Evolutionary conservation across 257 asterid species (phyloP), one percentile per base, ranked within the genome.

Genomic region (Craterostigma plantagineum): DNA sequence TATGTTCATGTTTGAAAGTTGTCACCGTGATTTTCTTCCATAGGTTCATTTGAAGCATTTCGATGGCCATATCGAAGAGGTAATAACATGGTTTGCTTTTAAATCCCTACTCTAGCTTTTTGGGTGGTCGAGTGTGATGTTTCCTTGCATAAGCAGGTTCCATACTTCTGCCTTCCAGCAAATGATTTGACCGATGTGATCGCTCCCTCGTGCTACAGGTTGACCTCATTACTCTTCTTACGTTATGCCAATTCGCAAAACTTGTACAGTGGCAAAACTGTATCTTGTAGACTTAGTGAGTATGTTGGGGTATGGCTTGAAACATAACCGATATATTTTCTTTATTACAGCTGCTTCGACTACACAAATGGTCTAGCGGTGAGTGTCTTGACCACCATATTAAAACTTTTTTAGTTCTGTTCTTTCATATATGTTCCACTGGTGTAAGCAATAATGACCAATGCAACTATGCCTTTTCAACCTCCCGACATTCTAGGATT

Each of bases 201-300:
- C 51, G 98, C 98, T 47, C 93, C 98, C 61, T 87, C 98, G 48
- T 87, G 98, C 77, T 87, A 82, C 70, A 87, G 98, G 98, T 87
- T 64, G 53, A 43, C 58, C 33, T 42, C 17, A 16, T 38, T 47
- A 62, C 18, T 35, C 46, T 38, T 42, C 46, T 33, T 53, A 51
- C 39, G 49, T 51, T 23, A 23, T 23, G 30, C 30, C 30, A 23
- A 6, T 23, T 23, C 4, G 6, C 30, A 23, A 23, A 23, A 23
- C n/a, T n/a, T n/a, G n/a, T n/a, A n/a, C n/a, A n/a, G n/a, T n/a
- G n/a, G n/a, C 30, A 2, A 23, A 23, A 23, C 6, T 23, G 2
- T 2, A 23, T 23, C 30, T 23, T 23, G 30, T 23, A 23, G 30
- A 23, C 30, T 23, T 23, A 6, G 30, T 23, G 30, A 23, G 4